Evolutionary conservation across 139 green algal species (phyloP), one percentile per base, ranked within the genome.

Genomic region (Chlorella vulgaris): DNA sequence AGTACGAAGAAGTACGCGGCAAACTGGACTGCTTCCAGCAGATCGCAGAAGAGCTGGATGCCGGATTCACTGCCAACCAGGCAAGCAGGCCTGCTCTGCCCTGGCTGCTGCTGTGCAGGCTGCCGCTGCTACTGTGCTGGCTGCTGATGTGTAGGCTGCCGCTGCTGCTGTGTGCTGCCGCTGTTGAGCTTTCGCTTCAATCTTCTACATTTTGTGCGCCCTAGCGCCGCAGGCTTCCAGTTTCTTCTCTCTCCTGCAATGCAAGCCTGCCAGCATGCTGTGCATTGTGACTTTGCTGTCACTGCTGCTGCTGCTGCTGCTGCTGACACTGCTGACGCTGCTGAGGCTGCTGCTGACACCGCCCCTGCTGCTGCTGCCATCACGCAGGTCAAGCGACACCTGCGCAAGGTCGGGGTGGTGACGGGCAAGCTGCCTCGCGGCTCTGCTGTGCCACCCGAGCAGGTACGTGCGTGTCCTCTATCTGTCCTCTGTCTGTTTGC

Each of bases 11-110:
- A 62, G 47, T 50, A 43, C 61, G 60, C 22, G 58, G 60, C 61
- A 68, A 53, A 36, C 53, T 70, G 33, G 70, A 75, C 43, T 76
- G 55, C 47, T 74, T 75, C 60, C 33, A 80, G 40, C 42, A 61
- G 24, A 60, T 86, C 7, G 35, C 62, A 0, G 43, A 68, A 8
- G 47, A 83, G 19, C 71, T 86, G 35, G 62, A 0, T 0, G 82
- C 82, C 0, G 82, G 82, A 15, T 86, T 86, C 74, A 82, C 43
- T 15, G 74, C 43, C 65, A 71, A 73, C 51, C 80, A 85, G 75
- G 69, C 82, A 36, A 4, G 65, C 6, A 65, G 35, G 47, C 47
- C 15, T 58, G 10, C 47, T 58, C 47, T 58, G 47, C 15, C 15
- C 47, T 58, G 47, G 10, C 47, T 15, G 13, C 47, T 58, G 47